phyloP scores from a whole-genome alignment of 768 basidiomycete species.

The Trametes maxima region DNA sequence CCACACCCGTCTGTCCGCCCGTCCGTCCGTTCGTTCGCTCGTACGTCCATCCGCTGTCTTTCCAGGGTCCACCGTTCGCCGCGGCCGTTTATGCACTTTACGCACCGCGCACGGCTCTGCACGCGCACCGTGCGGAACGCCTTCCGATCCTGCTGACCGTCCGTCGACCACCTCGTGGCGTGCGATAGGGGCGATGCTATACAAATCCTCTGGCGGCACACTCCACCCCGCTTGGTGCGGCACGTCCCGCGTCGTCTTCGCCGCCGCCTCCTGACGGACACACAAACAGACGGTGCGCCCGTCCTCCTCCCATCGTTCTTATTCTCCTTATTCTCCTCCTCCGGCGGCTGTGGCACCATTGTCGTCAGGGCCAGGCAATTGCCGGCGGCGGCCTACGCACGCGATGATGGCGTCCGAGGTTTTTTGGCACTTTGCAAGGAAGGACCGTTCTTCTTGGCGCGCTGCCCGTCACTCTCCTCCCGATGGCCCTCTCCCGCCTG shows the following conservation, averaged over 20 bases:
- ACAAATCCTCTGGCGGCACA: conserved; percentile 2
- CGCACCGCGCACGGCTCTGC: too few species aligned
- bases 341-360: too few species aligned
- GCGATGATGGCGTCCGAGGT: not conserved
- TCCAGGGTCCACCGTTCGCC: too few species aligned
- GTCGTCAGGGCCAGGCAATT: too few species aligned
- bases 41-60: not conserved
- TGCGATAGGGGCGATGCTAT: conserved; percentile 12
- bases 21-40: not conserved
- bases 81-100: too few species aligned
- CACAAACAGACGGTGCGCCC: too few species aligned
- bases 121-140: conserved; percentile 1
- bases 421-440: not conserved
- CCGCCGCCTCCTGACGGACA: too few species aligned
- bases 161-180: conserved; percentile 8
- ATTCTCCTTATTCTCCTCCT: too few species aligned
- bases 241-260: not conserved
- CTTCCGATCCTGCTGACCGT: conserved; percentile 7
- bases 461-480: too few species aligned
- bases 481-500: too few species aligned
- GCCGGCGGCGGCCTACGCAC: not conserved
- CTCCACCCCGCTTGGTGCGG: conserved; percentile 4
- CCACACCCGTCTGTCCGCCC: too few species aligned
- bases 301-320: too few species aligned
- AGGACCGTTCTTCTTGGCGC: not conserved